These are phyloP conservation scores for Mantamonas sphyraenae DNA, from an alignment of 78 protist species.

Conservation along the genomic window DNA sequence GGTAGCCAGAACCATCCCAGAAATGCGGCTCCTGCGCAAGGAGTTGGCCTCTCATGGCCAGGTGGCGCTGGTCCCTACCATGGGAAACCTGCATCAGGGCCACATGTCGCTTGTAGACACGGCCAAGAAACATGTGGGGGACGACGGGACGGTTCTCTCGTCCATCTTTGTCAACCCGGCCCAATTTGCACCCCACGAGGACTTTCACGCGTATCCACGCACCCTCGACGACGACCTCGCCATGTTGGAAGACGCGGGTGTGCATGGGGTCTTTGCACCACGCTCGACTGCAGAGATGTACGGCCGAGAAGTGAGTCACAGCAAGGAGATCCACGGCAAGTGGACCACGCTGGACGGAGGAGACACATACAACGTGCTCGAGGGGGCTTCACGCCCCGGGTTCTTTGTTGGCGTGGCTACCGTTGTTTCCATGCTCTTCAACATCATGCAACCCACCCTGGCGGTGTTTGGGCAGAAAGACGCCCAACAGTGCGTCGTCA, in stretches of 20 bases:
- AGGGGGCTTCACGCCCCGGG: constrained; percentile 36
- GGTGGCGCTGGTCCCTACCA: constrained; percentile 44
- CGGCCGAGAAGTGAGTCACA: no score
- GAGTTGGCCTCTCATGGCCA: no score
- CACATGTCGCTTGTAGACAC: constrained; percentile 11
- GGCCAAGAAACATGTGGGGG: neutral
- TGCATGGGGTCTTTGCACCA: constrained; percentile 13
- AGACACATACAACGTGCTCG: neutral
- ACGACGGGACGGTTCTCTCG: constrained; percentile 14
- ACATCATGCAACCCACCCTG: constrained; percentile 32
- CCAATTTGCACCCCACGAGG: constrained; percentile 46
- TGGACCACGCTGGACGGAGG: neutral
- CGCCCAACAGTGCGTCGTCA: constrained; percentile 35
- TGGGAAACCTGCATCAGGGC: constrained; percentile 38
- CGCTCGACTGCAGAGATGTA: constrained; percentile 10
- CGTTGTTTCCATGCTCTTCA: constrained; percentile 31
- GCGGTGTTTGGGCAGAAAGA: constrained; percentile 39
- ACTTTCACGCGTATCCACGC: constrained; percentile 35
- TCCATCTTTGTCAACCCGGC: constrained; percentile 44
- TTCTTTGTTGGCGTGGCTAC: constrained; percentile 44
- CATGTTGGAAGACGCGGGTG: constrained; percentile 7
- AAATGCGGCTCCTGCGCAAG: no score
- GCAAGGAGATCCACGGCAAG: no score
- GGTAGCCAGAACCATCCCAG: no score
- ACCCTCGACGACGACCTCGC: constrained; percentile 14